Evolutionary conservation across 495 filamentous ascomycete genomes (phyloP), one percentile per base, ranked within the genome.

Genomic region (Glonium stellatum): DNA sequence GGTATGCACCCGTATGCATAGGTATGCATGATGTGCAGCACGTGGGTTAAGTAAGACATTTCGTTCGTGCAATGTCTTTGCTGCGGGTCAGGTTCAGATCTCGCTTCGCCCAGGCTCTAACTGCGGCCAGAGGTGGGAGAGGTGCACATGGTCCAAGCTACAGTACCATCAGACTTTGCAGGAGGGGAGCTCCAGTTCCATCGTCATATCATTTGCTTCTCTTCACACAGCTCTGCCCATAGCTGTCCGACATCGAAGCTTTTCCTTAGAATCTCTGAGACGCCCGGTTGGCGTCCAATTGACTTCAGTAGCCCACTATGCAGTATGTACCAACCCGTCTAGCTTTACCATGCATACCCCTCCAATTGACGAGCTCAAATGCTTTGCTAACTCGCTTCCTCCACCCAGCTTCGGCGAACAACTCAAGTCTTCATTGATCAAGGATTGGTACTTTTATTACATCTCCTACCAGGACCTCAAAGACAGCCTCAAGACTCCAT

Each of bases 391-490:
- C 52, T 37, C 18, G 22, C 39, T 27, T 19, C 52, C 12, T 55
- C 52, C 18, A 19, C 44, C 31, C 61, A 97, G 95, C 79, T 99
- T 99, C 81, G 93, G 93, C 70, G 87, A 95, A 72, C 90, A 97
- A 78, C 84, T 99, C 61, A 87, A 87, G 42, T 90, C 88, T 59
- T 96, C 91, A 63, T 82, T 95, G 68, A 90, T 97, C 74, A 87
- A 87, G 77, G 93, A 97, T 73, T 98, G 91, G 77, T 84, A 88
- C 72, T 95, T 89, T 81, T 87, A 95, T 79, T 99, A 97, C 77
- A 97, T 99, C 74, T 85, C 87, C 72, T 99, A 99, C 74, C 90
- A 97, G 65, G 88, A 87, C 59, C 82, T 99, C 49, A 99, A 99
- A 75, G 77, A 78, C 64, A 84, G 88, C 62, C 84, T 99, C 59